Evolutionary conservation across 352 stramenopile species (phyloP).

Genomic region (Phytophthora pinifolia): DNA sequence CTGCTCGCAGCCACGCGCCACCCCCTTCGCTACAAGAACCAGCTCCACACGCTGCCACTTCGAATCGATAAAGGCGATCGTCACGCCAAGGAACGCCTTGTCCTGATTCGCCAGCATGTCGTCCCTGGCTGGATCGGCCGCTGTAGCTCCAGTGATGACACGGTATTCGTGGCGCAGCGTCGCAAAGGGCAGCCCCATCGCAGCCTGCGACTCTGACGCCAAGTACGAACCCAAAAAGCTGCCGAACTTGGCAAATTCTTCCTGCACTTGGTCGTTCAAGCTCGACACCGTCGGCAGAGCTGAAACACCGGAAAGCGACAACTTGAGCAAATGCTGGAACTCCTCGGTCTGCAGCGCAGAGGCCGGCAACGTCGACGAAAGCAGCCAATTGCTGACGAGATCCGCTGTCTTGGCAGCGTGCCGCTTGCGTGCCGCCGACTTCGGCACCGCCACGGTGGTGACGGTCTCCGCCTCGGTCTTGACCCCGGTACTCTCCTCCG

Average conservation of each 20-base stretch:
- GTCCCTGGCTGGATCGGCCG: conserved; percentile 6
- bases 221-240: conserved; percentile 24
- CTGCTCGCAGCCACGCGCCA: conserved; percentile 19
- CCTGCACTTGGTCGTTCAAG: conserved; percentile 18
- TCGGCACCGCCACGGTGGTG: not conserved
- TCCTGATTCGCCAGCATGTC: conserved; percentile 7
- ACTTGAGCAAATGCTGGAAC: conserved; percentile 24
- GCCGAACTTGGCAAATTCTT: conserved; percentile 31
- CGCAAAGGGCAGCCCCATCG: conserved; percentile 27
- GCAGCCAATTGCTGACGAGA: conserved; percentile 30
- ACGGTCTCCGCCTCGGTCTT: not conserved
- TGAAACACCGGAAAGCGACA: not conserved
- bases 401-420: conserved; percentile 12
- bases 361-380: conserved; percentile 26
- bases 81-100: conserved; percentile 22
- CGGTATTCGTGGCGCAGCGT: conserved; percentile 24
- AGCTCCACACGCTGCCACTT: conserved; percentile 35
- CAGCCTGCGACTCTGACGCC: conserved; percentile 17
- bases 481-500: not conserved
- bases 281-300: conserved; percentile 9
- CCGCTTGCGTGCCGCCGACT: conserved; percentile 9
- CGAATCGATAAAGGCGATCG: conserved; percentile 32
- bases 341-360: conserved; percentile 18
- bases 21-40: conserved; percentile 21
- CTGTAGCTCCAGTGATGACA: not conserved